Evolutionary conservation across 768 basidiomycete genomes (phyloP), one percentile per base, ranked within the genome.

Genomic region (Suillus clintonianus): DNA sequence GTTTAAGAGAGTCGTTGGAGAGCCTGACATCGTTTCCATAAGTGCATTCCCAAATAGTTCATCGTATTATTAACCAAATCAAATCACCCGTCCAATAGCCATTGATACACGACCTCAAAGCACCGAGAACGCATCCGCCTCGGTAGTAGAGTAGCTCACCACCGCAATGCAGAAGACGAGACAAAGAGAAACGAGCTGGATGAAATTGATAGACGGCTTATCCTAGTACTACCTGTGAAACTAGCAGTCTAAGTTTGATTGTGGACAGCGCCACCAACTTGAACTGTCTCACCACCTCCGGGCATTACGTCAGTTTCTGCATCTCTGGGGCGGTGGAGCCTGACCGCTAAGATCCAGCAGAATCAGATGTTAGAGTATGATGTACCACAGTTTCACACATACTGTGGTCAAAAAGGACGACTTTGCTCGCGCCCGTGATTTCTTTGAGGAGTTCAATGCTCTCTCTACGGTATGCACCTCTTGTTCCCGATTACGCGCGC

Each of bases 381-480:
- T 17, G 24, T 3, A 15, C 42, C 8, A 27, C 11, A 42, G 34
- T 6, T 11, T 34, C 41, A 37, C 36, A 62, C 86, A 60, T 62
- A 86, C 88, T 88, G 68, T 89, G 87, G 67, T 89, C 87, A 66
- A 89, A 90, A 15, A 88, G 59, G n/a, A 87, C 82, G 11, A 87
- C 85, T 30, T 80, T 77, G 66, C 78, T 83, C 0, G 88, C 89
- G 4, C 89, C 87, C 0, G 87, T 88, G 11, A 85, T 61, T 63
- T 83, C 71, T 77, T 89, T 88, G 48, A 89, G 71, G 48, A 88
- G 76, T 69, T 84, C 83, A 19, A 80, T 76, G 67, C 83, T 84
- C 73, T 90, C 37, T 77, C 61, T 0, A 83, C 66, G 6, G 65
- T 50, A 53, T 74, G 69, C 5, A 75, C 75, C 8, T 76, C 67